Evolutionary conservation across 768 basidiomycete genomes (phyloP).

Genomic region (Roridomyces roridus): DNA sequence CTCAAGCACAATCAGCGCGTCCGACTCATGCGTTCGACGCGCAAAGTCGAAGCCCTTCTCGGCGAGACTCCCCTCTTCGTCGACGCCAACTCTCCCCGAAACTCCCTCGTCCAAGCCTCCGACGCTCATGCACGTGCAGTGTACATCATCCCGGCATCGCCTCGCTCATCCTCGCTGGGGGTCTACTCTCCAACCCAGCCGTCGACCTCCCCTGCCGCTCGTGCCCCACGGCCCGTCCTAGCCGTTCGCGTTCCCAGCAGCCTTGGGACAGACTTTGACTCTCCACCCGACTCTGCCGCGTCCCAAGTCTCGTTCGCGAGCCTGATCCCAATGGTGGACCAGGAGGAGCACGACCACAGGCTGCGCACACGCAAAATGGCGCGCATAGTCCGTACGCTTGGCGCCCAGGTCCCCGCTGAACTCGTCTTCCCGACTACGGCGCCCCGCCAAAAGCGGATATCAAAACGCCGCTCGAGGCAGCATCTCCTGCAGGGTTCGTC

Average conservation of each 20-base stretch:
- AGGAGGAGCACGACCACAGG: slow-evolving; percentile 22
- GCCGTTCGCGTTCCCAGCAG: not conserved
- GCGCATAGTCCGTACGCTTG: slow-evolving; percentile 52
- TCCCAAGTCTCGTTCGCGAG: not conserved
- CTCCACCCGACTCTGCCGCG: not conserved
- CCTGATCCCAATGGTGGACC: not conserved
- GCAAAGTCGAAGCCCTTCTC: slow-evolving; percentile 45
- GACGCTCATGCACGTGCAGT: not conserved
- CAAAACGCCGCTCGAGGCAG: not conserved
- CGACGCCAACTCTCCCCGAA: slow-evolving; percentile 2
- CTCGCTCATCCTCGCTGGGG: slow-evolving; percentile 3
- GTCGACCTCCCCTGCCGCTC: not conserved
- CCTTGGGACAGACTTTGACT: not conserved
- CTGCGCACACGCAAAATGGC: slow-evolving; percentile 44
- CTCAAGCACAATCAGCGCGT: slow-evolving; percentile 9
- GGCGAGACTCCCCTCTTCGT: slow-evolving; percentile 31
- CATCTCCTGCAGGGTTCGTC: not conserved
- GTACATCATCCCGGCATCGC: not conserved
- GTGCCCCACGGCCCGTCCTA: not conserved
- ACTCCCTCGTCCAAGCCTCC: not conserved
- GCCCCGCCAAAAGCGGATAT: not conserved
- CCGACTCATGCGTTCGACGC: slow-evolving; percentile 43
- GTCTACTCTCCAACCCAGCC: not conserved
- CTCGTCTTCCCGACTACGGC: slow-evolving; percentile 43
- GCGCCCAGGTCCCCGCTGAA: slow-evolving; percentile 51